These are phyloP conservation scores for Leishmania major DNA, from an alignment of 208 protist species.

Conservation along the genomic window DNA sequence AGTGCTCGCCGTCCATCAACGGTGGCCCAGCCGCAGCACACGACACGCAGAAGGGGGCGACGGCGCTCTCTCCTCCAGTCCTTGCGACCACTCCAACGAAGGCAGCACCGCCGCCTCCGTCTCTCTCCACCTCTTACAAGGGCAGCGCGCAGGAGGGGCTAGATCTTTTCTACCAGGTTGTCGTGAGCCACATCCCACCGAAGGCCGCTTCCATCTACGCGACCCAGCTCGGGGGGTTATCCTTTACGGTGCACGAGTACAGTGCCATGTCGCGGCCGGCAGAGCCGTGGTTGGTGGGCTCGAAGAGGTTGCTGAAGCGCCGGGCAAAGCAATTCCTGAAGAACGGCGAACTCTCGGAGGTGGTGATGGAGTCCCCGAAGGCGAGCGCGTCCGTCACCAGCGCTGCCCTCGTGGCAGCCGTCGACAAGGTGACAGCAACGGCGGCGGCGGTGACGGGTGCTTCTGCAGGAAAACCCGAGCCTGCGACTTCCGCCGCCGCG, in stretches of 20 bases:
- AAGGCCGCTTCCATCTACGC: conserved; percentile 64
- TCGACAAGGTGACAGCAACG: background rate
- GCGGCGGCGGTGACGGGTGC: background rate
- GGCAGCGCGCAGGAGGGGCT: conserved; percentile 61
- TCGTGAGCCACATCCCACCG: conserved; percentile 56
- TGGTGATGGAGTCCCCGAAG: conserved; percentile 35
- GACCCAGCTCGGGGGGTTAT: conserved; percentile 66
- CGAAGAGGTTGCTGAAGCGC: conserved; percentile 27
- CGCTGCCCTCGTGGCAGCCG: conserved; percentile 3
- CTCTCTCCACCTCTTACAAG: conserved; percentile 13
- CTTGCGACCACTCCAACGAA: background rate
- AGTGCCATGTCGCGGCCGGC: conserved; percentile 65
- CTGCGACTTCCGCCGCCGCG: background rate
- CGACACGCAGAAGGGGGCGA: background rate
- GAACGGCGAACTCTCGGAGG: conserved; percentile 49
- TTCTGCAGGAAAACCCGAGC: background rate
- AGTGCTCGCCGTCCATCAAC: too few relatives aligned
- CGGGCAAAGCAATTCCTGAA: conserved; percentile 46
- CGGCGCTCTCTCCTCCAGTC: background rate
- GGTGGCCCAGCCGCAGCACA: background rate
- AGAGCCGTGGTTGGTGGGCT: conserved; percentile 49
- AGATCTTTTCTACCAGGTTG: conserved; percentile 68
- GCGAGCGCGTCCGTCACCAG: conserved; percentile 7
- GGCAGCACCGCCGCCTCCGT: background rate
- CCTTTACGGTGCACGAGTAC: conserved; percentile 77